Percentiles rank a stretch among this genome's conserved stretches.
These are phyloP conservation scores for Spergularia marina DNA, from an alignment of 148 eudicot species.

Conservation along the genomic window DNA sequence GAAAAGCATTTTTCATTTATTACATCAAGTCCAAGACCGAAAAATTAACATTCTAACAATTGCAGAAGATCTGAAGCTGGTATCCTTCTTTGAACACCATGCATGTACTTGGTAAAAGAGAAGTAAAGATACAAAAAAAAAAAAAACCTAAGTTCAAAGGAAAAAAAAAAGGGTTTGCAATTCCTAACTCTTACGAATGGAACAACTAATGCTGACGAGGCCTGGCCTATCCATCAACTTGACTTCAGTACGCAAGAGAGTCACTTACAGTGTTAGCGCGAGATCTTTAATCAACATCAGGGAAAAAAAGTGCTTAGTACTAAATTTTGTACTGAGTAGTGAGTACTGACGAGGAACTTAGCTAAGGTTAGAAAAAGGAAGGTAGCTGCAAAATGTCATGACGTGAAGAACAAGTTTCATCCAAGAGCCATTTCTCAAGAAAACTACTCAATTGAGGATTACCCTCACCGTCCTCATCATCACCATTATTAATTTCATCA, in stretches of 20 bases:
- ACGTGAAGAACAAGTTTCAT: slow-evolving; percentile 51
- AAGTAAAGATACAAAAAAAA: too few species aligned
- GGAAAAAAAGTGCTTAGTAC: too few species aligned
- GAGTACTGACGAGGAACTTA: not conserved
- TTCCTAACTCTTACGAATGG: too few species aligned
- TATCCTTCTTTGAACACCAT: not conserved
- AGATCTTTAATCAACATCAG: too few species aligned
- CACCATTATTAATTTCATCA: slow-evolving; percentile 15
- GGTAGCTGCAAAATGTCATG: slow-evolving; percentile 62
- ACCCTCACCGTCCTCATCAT: slow-evolving; percentile 16
- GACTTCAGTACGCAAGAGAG: too few species aligned
- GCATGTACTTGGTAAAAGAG: not conserved
- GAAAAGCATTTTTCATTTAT: too few species aligned
- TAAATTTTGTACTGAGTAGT: too few species aligned
- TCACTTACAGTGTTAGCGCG: too few species aligned
- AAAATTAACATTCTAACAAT: slow-evolving; percentile 22
- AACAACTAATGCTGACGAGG: too few species aligned
- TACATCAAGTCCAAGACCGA: not conserved
- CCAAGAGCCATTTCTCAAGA: slow-evolving; percentile 84
- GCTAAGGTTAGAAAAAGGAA: slow-evolving; percentile 44
- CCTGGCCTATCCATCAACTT: too few species aligned
- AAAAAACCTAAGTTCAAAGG: not conserved
- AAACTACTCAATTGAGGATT: slow-evolving; percentile 64
- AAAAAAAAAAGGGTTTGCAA: too few species aligned
- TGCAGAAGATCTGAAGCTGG: not conserved